Percentiles rank a stretch among this genome's conserved stretches.
These are phyloP conservation scores for Aureobasidium melanogenum DNA, from an alignment of 2,329 filamentous ascomycete genomes.

Conservation along the genomic window DNA sequence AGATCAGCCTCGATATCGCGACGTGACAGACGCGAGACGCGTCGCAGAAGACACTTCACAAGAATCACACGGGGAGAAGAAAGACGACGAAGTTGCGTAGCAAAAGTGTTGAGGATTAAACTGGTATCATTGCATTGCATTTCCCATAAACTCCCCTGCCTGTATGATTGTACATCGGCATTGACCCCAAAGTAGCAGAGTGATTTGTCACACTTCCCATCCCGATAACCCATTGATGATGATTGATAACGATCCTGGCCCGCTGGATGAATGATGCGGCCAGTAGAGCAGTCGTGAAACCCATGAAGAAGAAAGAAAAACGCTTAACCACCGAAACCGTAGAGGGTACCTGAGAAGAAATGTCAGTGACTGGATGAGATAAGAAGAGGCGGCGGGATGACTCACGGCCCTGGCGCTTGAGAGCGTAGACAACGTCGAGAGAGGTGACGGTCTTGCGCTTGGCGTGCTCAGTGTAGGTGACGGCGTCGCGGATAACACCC, in stretches of 20 bases:
- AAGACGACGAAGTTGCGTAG: neutral
- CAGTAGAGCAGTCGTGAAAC: constrained; percentile 13
- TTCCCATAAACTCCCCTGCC: constrained; percentile 15
- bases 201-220: constrained; percentile 9
- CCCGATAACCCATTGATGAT: constrained; percentile 13
- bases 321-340: constrained; percentile 58
- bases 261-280: constrained; percentile 11
- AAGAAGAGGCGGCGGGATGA: constrained; percentile 17
- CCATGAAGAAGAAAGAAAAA: constrained; percentile 15
- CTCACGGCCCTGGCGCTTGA: constrained; percentile 52
- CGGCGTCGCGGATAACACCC: constrained; percentile 68
- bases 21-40: neutral
- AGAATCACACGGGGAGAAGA: neutral
- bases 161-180: constrained; percentile 16
- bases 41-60: neutral
- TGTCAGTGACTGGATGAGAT: constrained; percentile 15
- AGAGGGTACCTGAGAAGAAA: constrained; percentile 40
- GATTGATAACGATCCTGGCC: constrained; percentile 11
- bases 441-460: constrained; percentile 66
- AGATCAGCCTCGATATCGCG: neutral
- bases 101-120: constrained; percentile 10
- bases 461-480: constrained; percentile 76
- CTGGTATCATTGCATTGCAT: constrained; percentile 16
- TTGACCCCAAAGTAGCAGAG: constrained; percentile 11
- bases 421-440: constrained; percentile 54